Evolutionary conservation across 352 stramenopile genomes (phyloP).

Genomic region (Globisporangium mamillatum): DNA sequence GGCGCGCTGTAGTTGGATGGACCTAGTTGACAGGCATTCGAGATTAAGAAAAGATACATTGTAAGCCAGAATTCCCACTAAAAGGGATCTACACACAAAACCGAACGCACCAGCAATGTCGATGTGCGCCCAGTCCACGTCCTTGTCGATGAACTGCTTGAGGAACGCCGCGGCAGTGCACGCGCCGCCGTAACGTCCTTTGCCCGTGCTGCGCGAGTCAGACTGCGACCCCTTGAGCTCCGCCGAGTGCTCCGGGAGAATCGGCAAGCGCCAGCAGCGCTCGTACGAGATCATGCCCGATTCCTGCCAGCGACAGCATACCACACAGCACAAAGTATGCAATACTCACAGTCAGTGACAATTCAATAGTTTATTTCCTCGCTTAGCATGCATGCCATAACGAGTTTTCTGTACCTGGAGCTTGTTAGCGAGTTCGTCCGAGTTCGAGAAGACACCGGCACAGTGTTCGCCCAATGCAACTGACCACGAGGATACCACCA

Average conservation of each 20-base stretch:
- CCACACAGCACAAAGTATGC: slow-evolving; percentile 6
- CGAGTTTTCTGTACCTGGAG: slow-evolving; percentile 34
- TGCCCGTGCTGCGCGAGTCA: slow-evolving; percentile 78
- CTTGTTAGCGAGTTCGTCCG: slow-evolving; percentile 72
- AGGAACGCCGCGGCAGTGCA: slow-evolving; percentile 87
- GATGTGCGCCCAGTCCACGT: slow-evolving; percentile 86
- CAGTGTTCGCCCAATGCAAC: slow-evolving; percentile 87
- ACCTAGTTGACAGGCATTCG: slow-evolving; percentile 10
- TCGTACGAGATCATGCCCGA: slow-evolving; percentile 67
- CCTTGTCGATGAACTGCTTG: slow-evolving; percentile 86
- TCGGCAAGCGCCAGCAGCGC: slow-evolving; percentile 87
- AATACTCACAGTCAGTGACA: not conserved
- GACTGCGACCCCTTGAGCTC: slow-evolving; percentile 80
- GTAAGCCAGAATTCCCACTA: not conserved
- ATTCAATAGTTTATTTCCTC: not conserved
- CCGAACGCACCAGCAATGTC: slow-evolving; percentile 73
- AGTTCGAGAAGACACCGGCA: slow-evolving; percentile 92
- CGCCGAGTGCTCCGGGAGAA: slow-evolving; percentile 80
- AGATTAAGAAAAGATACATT: not conserved
- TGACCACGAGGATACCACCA: slow-evolving; percentile 13
- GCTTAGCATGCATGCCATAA: not conserved
- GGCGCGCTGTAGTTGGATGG: slow-evolving; percentile 77
- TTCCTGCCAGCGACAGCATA: slow-evolving; percentile 22
- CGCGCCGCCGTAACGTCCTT: slow-evolving; percentile 74
- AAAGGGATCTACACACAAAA: not conserved